These are phyloP conservation scores for Boletus rufocinnamomeus DNA, from an alignment of 768 basidiomycete species.

Conservation along the genomic window DNA sequence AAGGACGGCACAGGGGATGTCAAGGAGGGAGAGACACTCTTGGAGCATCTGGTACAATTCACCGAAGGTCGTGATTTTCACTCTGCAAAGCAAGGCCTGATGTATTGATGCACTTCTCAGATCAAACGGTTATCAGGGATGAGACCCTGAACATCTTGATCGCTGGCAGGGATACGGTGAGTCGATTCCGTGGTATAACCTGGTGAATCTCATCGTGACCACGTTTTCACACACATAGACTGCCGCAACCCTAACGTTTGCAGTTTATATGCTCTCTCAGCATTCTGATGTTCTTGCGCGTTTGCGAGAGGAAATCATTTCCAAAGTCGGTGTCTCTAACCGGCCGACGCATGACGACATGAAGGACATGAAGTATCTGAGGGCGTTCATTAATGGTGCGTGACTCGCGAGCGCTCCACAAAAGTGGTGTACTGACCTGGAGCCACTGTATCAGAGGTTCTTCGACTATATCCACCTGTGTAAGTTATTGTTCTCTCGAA, in stretches of 20 bases:
- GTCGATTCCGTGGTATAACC: slow-evolving; percentile 1
- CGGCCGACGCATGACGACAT: slow-evolving; percentile 59
- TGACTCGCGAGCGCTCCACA: background rate
- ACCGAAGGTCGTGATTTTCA: slow-evolving; percentile 46
- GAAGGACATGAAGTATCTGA: slow-evolving; percentile 60
- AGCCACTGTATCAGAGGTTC: slow-evolving; percentile 26
- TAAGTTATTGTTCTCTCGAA: slow-evolving; percentile 9
- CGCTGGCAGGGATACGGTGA: slow-evolving; percentile 46
- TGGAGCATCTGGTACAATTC: slow-evolving; percentile 55
- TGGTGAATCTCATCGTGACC: slow-evolving; percentile 1
- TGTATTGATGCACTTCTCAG: slow-evolving; percentile 16
- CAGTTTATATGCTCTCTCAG: slow-evolving; percentile 49
- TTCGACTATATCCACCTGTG: slow-evolving; percentile 36
- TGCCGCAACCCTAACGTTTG: slow-evolving; percentile 37
- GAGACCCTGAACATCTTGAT: slow-evolving; percentile 33
- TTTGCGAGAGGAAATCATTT: slow-evolving; percentile 57
- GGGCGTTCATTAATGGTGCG: slow-evolving; percentile 66
- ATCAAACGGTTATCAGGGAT: slow-evolving; percentile 27
- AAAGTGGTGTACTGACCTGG: background rate
- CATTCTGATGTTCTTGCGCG: slow-evolving; percentile 49
- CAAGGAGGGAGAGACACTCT: slow-evolving; percentile 44
- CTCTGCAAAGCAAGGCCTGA: background rate
- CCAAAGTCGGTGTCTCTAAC: slow-evolving; percentile 48
- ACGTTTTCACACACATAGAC: slow-evolving; percentile 20
- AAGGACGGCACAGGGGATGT: slow-evolving; percentile 28